Evolutionary conservation across 1,284 basidiomycete species (phyloP).

Genomic region (Cutaneotrichosporon cyanovorans): DNA sequence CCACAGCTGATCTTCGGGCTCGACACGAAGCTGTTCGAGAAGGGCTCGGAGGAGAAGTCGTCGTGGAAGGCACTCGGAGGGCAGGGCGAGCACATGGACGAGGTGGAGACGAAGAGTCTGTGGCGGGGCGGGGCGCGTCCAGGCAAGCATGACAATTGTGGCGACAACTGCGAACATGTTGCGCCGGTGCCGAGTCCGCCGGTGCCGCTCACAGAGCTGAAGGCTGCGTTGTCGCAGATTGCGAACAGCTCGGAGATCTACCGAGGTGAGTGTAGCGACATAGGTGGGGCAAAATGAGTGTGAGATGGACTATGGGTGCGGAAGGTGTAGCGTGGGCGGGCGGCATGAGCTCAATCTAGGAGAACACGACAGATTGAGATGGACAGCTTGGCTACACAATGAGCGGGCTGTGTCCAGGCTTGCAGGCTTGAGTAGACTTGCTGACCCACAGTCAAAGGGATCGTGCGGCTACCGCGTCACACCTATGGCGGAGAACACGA

Average conservation of each 20-base stretch:
- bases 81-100: slow-evolving; percentile 55
- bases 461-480: slow-evolving; percentile 52
- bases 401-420: not conserved
- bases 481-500: slow-evolving; percentile 32
- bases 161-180: not conserved
- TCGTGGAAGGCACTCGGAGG: slow-evolving; percentile 27
- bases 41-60: slow-evolving; percentile 32
- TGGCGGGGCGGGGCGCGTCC: slow-evolving; percentile 47
- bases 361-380: not conserved
- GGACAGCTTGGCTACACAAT: no score
- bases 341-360: no score
- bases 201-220: slow-evolving; percentile 21
- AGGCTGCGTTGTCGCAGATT: slow-evolving; percentile 51
- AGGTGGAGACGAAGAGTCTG: slow-evolving; percentile 70
- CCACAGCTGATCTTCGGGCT: slow-evolving; percentile 73
- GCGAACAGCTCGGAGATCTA: slow-evolving; percentile 46
- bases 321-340: no score
- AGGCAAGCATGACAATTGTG: slow-evolving; percentile 4
- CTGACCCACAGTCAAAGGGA: slow-evolving; percentile 57
- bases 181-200: slow-evolving; percentile 28
- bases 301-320: no score
- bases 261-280: slow-evolving; percentile 26
- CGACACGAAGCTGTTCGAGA: slow-evolving; percentile 64
- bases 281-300: not conserved
- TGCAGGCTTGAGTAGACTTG: not conserved